These are phyloP conservation scores for Mycena olivaceomarginata DNA, from an alignment of 768 basidiomycete species.

Conservation along the genomic window DNA sequence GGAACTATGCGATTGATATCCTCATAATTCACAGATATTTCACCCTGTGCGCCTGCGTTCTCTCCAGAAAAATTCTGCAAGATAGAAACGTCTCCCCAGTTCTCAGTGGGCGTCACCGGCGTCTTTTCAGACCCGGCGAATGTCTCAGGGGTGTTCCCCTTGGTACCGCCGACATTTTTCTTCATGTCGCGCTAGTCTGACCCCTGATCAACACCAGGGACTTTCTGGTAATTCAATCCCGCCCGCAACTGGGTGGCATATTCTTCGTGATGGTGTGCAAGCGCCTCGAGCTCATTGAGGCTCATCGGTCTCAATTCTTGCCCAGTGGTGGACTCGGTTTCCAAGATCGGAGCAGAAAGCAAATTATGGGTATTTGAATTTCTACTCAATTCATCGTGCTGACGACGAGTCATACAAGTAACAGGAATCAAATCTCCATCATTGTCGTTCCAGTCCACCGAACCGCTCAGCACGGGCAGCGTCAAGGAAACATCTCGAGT, in stretches of 20 bases:
- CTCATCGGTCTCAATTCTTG: background rate
- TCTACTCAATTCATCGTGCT: no score
- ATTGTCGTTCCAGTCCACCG: no score
- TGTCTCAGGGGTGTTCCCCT: background rate
- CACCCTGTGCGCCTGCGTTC: background rate
- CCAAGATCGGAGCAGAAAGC: no score
- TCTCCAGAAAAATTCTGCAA: background rate
- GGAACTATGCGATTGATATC: background rate
- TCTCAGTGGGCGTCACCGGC: background rate
- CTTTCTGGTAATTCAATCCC: background rate
- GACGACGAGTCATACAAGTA: no score
- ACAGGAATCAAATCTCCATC: no score
- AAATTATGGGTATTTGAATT: no score
- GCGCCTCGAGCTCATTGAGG: no score
- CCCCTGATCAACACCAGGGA: background rate
- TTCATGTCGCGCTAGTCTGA: background rate
- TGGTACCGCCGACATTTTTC: background rate
- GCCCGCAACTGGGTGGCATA: background rate
- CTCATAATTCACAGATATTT: background rate
- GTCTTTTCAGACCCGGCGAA: background rate
- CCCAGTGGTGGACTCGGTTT: background rate
- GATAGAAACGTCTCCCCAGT: background rate
- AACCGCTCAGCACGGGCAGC: no score
- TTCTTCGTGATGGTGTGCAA: no score
- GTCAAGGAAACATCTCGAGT: no score